Percentiles rank a stretch among this genome's conserved stretches.
phyloP scores from a whole-genome alignment of 1,284 basidiomycete species.

The Cystobasidium sp. region DNA sequence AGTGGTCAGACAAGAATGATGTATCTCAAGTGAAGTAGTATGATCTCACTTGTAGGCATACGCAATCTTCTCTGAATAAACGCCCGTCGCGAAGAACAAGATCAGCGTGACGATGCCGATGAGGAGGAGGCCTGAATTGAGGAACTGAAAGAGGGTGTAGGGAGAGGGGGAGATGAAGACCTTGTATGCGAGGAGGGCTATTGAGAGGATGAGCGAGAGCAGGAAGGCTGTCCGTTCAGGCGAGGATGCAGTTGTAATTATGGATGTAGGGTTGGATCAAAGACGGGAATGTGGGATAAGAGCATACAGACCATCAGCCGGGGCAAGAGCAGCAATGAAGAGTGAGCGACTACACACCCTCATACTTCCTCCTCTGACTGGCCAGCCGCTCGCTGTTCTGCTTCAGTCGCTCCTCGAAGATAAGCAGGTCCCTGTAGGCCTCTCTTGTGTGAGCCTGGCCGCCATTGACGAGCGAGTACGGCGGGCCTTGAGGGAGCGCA shows the following conservation, averaged over 20 bases:
- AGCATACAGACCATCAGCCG: not conserved
- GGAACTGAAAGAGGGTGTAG: conserved; percentile 64
- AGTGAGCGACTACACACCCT: conserved; percentile 60
- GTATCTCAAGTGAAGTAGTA: conserved; percentile 18
- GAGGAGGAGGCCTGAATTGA: conserved; percentile 75
- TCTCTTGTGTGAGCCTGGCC: conserved; percentile 18
- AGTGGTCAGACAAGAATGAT: conserved; percentile 9
- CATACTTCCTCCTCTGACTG: conserved; percentile 81
- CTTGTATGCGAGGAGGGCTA: conserved; percentile 72
- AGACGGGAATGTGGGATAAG: not conserved
- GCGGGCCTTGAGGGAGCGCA: not conserved
- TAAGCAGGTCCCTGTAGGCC: conserved; percentile 84
- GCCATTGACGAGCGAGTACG: conserved; percentile 29
- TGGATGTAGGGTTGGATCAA: not conserved
- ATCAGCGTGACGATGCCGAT: conserved; percentile 86
- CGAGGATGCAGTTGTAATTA: not conserved
- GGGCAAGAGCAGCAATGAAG: not conserved
- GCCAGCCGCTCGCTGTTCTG: conserved; percentile 77
- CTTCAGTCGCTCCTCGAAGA: conserved; percentile 96
- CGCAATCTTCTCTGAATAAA: conserved; percentile 93
- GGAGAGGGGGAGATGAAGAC: conserved; percentile 68
- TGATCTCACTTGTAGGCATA: conserved; percentile 86
- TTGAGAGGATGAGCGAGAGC: conserved; percentile 68
- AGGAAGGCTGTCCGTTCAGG: conserved; percentile 69
- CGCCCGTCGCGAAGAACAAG: conserved; percentile 94